Evolutionary conservation across 345 rosid genomes (phyloP), one percentile per base, ranked within the genome.

Genomic region (Abelmoschus esculentus): DNA sequence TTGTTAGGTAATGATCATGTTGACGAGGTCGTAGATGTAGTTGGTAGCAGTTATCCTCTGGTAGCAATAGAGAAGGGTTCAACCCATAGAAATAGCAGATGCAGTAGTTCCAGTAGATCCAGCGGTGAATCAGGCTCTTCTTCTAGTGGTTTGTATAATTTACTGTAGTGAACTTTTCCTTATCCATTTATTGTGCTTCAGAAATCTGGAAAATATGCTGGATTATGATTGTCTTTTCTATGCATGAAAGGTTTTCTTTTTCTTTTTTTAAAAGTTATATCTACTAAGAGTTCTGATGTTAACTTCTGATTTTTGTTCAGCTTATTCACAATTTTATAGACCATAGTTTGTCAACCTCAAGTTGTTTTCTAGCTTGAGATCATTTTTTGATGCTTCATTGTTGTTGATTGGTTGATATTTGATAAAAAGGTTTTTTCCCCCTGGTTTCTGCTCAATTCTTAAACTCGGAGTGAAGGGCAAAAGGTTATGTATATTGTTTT

Each of bases 11-110:
- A 83, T 83, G 85, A 81, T 65, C 75, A 73, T 11, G 77, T 77
- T 64, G 92, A 86, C 44, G 95, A 89, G 80, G 96, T 88, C 76
- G 74, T 89, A 67, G 97, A 91, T 79, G 80, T 90, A 76, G 86
- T 89, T 72, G 95, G 97, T 46, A 93, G 92, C 55, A 85, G 86
- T 73, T 91, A 88, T 64, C 82, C 81, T 58, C 84, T 87, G 47
- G 83, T 80, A 40, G 86, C 83, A 76, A 81, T 85, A 74, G 93
- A 85, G 79, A 84, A 79, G 80, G 92, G 84, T 72, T 83, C 72
- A 61, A 80, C 73, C 17, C 75, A 77, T 72, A 86, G 82, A 76
- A 83, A 75, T 75, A 80, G 78, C 73, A 86, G 86, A 81, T 47
- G 83, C 73, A 73, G 85, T 72, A 81, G 88, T 87, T 81, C 91